Evolutionary conservation across 805 yeast species (phyloP).

Genomic region (Candida bentonensis): DNA sequence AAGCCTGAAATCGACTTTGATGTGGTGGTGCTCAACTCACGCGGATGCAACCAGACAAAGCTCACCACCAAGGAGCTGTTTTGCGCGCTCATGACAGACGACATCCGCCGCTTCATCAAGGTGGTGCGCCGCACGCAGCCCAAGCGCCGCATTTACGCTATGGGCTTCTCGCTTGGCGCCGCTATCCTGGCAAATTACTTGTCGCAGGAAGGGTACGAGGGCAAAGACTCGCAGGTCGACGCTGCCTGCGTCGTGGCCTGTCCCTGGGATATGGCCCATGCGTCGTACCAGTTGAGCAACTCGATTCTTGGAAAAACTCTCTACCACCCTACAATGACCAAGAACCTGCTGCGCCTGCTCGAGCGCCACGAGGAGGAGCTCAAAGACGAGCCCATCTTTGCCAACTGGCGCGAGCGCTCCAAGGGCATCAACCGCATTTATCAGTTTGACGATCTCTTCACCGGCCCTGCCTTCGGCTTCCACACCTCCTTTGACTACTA

Average conservation of each 20-base stretch:
- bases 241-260: slow-evolving; percentile 49
- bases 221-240: slow-evolving; percentile 23
- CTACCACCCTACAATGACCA: slow-evolving; percentile 39
- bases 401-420: slow-evolving; percentile 17
- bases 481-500: slow-evolving; percentile 53
- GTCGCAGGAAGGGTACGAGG: slow-evolving; percentile 45
- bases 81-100: slow-evolving; percentile 60
- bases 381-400: slow-evolving; percentile 16
- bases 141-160: slow-evolving; percentile 45
- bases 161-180: slow-evolving; percentile 78
- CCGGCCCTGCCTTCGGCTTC: slow-evolving; percentile 55
- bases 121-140: slow-evolving; percentile 41
- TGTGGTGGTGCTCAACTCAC: slow-evolving; percentile 50
- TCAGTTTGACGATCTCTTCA: slow-evolving; percentile 52
- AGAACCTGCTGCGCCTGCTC: slow-evolving; percentile 31
- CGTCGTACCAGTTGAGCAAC: slow-evolving; percentile 30
- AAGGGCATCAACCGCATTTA: slow-evolving; percentile 21
- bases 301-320: slow-evolving; percentile 30
- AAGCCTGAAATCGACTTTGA: slow-evolving; percentile 33
- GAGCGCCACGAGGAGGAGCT: slow-evolving; percentile 28
- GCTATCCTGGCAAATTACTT: slow-evolving; percentile 56
- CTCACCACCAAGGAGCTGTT: slow-evolving; percentile 58
- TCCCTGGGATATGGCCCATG: slow-evolving; percentile 60
- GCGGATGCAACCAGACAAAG: slow-evolving; percentile 65
- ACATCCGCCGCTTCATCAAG: slow-evolving; percentile 41